Evolutionary conservation across 164 flowering plant genomes (phyloP).

Genomic region (Magnolia sinica): DNA sequence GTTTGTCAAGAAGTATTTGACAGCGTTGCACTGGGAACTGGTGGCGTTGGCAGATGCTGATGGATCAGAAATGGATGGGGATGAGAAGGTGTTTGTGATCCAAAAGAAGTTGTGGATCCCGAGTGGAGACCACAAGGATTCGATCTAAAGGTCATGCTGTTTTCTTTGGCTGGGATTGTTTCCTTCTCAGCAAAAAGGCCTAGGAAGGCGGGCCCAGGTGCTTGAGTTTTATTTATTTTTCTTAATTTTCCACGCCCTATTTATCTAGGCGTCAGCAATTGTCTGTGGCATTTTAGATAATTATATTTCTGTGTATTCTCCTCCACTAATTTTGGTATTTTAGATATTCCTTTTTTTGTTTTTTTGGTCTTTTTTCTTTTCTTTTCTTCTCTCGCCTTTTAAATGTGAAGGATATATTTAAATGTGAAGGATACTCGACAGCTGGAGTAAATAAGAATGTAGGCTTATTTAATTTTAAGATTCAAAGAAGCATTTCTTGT

Average conservation of each 20-base stretch:
- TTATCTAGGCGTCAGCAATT: background rate
- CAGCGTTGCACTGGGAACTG: conserved; percentile 73
- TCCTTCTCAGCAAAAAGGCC: conserved; percentile 1
- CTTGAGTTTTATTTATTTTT: background rate
- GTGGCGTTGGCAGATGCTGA: conserved; percentile 39
- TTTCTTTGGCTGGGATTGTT: background rate
- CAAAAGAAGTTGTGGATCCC: conserved; percentile 77
- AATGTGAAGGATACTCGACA: no score
- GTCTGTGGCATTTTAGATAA: background rate
- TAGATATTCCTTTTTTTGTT: background rate
- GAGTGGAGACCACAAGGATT: conserved; percentile 39
- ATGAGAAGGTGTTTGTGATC: conserved; percentile 45
- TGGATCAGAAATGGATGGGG: conserved; percentile 50
- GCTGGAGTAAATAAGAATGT: no score
- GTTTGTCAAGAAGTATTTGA: conserved; percentile 54
- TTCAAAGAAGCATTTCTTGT: no score
- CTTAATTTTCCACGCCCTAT: background rate
- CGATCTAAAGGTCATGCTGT: conserved; percentile 25
- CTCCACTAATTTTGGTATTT: background rate
- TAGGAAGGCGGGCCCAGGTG: background rate
- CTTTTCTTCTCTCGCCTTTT: background rate
- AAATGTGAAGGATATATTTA: no score
- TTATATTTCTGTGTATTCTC: background rate
- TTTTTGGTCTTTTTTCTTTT: background rate
- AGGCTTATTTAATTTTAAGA: no score